These are phyloP conservation scores for Trichocladium uniseriatum DNA, from an alignment of 495 filamentous ascomycete genomes.

Conservation along the genomic window DNA sequence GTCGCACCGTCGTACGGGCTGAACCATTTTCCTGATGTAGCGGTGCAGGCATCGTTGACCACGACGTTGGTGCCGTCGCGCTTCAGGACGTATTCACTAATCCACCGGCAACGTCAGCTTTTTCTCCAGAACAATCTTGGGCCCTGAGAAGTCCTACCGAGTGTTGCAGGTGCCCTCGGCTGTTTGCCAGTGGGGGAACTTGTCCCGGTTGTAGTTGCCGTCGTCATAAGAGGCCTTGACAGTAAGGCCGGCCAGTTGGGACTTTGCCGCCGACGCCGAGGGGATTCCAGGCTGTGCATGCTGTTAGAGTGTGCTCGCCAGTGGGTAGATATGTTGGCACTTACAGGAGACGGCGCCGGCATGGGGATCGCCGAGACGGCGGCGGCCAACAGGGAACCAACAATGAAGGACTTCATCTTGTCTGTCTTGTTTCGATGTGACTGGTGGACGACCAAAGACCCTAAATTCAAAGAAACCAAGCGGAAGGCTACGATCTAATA, in stretches of 20 bases:
- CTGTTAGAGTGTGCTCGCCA: background rate
- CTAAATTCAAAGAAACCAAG: background rate
- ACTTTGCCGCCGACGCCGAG: conserved; percentile 40
- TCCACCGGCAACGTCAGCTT: background rate
- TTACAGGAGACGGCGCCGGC: conserved; percentile 28
- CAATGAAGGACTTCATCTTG: conserved; percentile 21
- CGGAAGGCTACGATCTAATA: background rate
- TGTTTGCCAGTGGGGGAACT: conserved; percentile 62
- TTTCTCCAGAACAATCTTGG: too few relatives aligned
- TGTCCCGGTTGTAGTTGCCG: conserved; percentile 47
- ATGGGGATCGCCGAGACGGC: conserved; percentile 21
- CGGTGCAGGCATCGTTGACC: conserved; percentile 41
- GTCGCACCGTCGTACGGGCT: conserved; percentile 60
- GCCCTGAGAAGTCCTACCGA: conserved; percentile 10
- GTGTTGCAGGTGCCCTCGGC: conserved; percentile 53
- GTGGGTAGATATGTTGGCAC: background rate
- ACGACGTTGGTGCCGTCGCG: conserved; percentile 56
- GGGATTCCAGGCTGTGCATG: conserved; percentile 49
- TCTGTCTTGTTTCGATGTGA: background rate
- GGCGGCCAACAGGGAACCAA: conserved; percentile 15
- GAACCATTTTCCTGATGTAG: conserved; percentile 52
- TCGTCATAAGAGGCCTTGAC: conserved; percentile 45
- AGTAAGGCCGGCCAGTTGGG: conserved; percentile 45
- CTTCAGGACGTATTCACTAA: conserved; percentile 57
- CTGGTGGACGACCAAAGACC: too few relatives aligned